Evolutionary conservation across 495 filamentous ascomycete genomes (phyloP).

Genomic region (Patellaria atrata): DNA sequence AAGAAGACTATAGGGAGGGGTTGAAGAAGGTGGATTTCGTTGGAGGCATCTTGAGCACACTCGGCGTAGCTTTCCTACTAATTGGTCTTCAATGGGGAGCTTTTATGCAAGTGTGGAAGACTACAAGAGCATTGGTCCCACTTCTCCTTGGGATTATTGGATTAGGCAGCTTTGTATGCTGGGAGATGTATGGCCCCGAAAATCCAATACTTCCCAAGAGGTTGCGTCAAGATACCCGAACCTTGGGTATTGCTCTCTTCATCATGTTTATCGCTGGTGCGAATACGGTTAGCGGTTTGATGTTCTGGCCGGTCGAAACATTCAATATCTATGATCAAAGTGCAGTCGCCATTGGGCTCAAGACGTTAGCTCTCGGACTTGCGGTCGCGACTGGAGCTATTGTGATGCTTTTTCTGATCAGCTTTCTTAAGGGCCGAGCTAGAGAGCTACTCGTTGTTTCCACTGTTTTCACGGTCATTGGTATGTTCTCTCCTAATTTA

Average conservation of each 20-base stretch:
- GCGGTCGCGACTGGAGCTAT: conserved; percentile 19
- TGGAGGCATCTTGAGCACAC: conserved; percentile 52
- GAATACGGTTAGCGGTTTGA: conserved; percentile 16
- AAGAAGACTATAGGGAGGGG: conserved; percentile 37
- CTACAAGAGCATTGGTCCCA: conserved; percentile 19
- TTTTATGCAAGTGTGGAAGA: conserved; percentile 37
- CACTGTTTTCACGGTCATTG: conserved; percentile 12
- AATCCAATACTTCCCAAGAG: conserved; percentile 23
- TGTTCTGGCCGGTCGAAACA: conserved; percentile 24
- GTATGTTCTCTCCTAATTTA: conserved; percentile 2
- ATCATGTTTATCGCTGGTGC: conserved; percentile 25
- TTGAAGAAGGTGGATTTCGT: conserved; percentile 47
- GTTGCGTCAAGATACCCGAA: conserved; percentile 14
- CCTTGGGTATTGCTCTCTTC: conserved; percentile 19
- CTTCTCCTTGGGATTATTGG: conserved; percentile 21
- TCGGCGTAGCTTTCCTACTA: conserved; percentile 49
- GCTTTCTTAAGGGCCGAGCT: conserved; percentile 17
- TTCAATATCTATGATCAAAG: conserved; percentile 23
- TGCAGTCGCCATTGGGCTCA: no score
- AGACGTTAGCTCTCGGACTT: conserved; percentile 20
- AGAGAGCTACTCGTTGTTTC: conserved; percentile 17
- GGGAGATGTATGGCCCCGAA: conserved; percentile 19
- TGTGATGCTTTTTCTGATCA: conserved; percentile 17
- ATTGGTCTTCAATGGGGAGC: conserved; percentile 53
- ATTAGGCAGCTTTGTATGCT: conserved; percentile 21